These are phyloP conservation scores for Poa annua DNA, from an alignment of 176 grass and related monocot genomes.

Conservation along the genomic window DNA sequence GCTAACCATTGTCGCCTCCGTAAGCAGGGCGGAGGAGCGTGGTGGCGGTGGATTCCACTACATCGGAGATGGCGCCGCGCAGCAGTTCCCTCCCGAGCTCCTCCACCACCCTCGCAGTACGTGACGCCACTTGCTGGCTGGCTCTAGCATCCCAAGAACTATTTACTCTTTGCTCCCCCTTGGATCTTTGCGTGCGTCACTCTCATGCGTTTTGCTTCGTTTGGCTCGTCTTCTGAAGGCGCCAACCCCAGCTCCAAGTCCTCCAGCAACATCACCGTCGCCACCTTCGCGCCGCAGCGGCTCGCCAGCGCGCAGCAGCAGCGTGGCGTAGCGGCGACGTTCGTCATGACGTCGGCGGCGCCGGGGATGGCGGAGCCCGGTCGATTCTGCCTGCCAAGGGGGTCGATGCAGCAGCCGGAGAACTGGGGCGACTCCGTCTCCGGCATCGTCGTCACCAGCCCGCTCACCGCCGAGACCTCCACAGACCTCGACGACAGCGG, in stretches of 20 bases:
- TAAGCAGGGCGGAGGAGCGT: constrained; percentile 75
- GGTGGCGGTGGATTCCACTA: constrained; percentile 58
- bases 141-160: constrained; percentile 28
- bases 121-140: constrained; percentile 24
- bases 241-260: constrained; percentile 79
- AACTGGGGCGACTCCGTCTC: constrained; percentile 90
- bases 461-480: constrained; percentile 64
- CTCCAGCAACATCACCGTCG: constrained; percentile 73
- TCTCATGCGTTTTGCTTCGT: background rate
- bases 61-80: constrained; percentile 65
- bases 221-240: constrained; percentile 43
- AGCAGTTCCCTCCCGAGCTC: constrained; percentile 52
- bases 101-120: constrained; percentile 43
- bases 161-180: background rate
- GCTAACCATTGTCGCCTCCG: constrained; percentile 41
- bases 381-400: constrained; percentile 46
- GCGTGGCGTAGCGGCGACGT: constrained; percentile 22
- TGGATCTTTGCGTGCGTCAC: background rate
- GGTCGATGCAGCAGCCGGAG: constrained; percentile 50
- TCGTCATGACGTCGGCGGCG: constrained; percentile 61
- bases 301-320: no score
- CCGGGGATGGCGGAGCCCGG: constrained; percentile 44
- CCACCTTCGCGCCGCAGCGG: no score
- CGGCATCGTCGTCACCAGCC: constrained; percentile 62
- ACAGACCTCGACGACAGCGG: constrained; percentile 71